phyloP scores from a whole-genome alignment of 2,329 filamentous ascomycete species.

The Verticillium tricorpus region DNA sequence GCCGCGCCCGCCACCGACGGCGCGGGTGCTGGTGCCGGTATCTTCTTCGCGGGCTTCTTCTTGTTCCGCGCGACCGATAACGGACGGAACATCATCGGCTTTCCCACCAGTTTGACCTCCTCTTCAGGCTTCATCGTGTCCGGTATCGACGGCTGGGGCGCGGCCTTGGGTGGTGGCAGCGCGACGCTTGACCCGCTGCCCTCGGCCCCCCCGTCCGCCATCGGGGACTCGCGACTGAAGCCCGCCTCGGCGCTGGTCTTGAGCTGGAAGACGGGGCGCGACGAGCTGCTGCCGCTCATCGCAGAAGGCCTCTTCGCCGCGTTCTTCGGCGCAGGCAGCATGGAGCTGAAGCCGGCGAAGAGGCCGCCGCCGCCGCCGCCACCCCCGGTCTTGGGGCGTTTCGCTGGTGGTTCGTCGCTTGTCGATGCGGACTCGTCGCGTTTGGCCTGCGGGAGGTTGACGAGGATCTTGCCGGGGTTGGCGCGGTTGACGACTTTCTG shows the following conservation, averaged over 20 bases:
- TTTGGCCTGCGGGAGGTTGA: conserved; percentile 62
- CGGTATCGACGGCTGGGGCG: conserved; percentile 44
- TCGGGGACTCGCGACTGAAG: conserved; percentile 59
- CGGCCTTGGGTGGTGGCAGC: conserved; percentile 36
- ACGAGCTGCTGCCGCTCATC: conserved; percentile 20
- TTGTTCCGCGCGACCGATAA: conserved; percentile 76
- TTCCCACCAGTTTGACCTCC: conserved; percentile 67
- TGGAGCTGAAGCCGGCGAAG: conserved; percentile 79
- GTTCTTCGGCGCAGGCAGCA: conserved; percentile 80
- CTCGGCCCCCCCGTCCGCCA: background rate
- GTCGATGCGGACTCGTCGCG: conserved; percentile 25
- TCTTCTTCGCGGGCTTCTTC: conserved; percentile 52
- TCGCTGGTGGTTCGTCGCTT: conserved; percentile 59
- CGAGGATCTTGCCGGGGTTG: conserved; percentile 77
- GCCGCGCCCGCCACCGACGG: conserved; percentile 9
- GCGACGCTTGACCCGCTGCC: conserved; percentile 20
- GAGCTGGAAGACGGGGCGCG: conserved; percentile 48
- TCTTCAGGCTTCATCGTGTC: conserved; percentile 54
- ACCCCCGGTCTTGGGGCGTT: conserved; percentile 56
- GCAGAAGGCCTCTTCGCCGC: conserved; percentile 29
- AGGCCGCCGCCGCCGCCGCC: conserved; percentile 53
- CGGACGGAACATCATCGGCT: conserved; percentile 83
- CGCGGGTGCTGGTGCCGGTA: conserved; percentile 10
- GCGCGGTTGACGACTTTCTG: conserved; percentile 78
- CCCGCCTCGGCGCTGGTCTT: conserved; percentile 82